Percentiles rank a stretch among this genome's conserved stretches.
phyloP scores from a whole-genome alignment of 257 asterid species.

The Galeopsis tetrahit region DNA sequence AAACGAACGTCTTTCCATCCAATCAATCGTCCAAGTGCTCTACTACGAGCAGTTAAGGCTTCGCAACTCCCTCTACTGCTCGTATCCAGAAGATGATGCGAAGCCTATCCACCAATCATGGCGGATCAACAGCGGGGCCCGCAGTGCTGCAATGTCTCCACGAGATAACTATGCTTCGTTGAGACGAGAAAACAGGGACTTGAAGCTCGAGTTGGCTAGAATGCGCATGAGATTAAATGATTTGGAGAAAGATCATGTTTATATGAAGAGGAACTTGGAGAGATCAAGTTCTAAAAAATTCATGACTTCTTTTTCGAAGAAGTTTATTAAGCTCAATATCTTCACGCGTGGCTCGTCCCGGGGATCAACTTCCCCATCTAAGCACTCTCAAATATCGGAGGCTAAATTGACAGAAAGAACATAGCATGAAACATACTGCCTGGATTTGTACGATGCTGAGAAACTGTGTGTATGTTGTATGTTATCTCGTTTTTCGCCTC shows the following conservation, averaged over 20 bases:
- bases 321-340: constrained; percentile 68
- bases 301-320: constrained; percentile 79
- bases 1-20: constrained; percentile 93
- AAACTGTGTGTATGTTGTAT: constrained; percentile 25
- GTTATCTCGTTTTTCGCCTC: constrained; percentile 17
- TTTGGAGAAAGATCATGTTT: constrained; percentile 92
- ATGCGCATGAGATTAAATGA: constrained; percentile 91
- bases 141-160: constrained; percentile 95
- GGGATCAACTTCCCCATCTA: constrained; percentile 83
- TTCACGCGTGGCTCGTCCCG: constrained; percentile 69
- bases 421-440: constrained; percentile 35
- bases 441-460: constrained; percentile 28
- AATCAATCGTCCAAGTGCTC: constrained; percentile 92
- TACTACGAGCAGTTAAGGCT: constrained; percentile 88
- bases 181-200: constrained; percentile 86
- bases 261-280: constrained; percentile 90
- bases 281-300: constrained; percentile 69
- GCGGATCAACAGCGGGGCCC: constrained; percentile 85
- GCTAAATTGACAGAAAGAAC: constrained; percentile 65
- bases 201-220: constrained; percentile 90
- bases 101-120: constrained; percentile 86
- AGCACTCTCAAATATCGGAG: constrained; percentile 75
- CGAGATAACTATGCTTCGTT: constrained; percentile 88
- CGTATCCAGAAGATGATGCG: constrained; percentile 84
- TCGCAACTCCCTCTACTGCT: constrained; percentile 64